Base-by-base conservation (phyloP, 2,329 filamentous ascomycete species). In the Fragosphaeria purpurea region DNA sequence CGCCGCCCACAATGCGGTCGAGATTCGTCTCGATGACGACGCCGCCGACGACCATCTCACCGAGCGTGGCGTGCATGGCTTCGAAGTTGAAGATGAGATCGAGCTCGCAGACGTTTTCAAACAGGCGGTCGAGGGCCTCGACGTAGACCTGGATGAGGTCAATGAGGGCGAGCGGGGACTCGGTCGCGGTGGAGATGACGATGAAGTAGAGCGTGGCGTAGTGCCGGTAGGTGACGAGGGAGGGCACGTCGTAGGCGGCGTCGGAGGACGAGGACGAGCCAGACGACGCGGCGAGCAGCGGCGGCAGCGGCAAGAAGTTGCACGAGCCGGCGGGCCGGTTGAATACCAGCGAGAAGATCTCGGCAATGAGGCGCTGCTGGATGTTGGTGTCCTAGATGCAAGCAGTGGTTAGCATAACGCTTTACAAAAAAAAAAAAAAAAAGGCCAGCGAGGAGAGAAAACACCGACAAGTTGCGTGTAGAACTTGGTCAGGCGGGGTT, bases 11-110 rank as follows among this genome's bases (percentile, higher is more conserved):
- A 50, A 97, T 93, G 65, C 83, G 83, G 52, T 95, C 89, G 54
- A 95, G 69, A 60, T 85, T 88, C 35, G 91, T 96, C 71, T 97
- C 91, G 31, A 97, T 83, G 12, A 97, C 91, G 11, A 96, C 88
- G 1, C 91, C 91, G 11, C 91, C 91, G 12, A 95, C 87, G 51
- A 97, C 86, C 88, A 97, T 95, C 74, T 97, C 91, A 52, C 82
- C 83, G 8, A 97, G 72, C 12, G 89, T 83, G 7, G 91, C 86
- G 72, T 98, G 93, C 61, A 98, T 75, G 12, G 89, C 94, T 76
- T 98, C 93, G 61, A 95, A 98, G 65, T 97, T 97, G 73, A 98
- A 98, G 66, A 98, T 98, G 59, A 98, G 77, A 67, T 98, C 90
- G 50, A 98, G 75, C 72, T 98, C 93, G 76, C 93, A 98, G 8